phyloP scores from a whole-genome alignment of 305 asterid genomes.

The Caryopteris hybrid region DNA sequence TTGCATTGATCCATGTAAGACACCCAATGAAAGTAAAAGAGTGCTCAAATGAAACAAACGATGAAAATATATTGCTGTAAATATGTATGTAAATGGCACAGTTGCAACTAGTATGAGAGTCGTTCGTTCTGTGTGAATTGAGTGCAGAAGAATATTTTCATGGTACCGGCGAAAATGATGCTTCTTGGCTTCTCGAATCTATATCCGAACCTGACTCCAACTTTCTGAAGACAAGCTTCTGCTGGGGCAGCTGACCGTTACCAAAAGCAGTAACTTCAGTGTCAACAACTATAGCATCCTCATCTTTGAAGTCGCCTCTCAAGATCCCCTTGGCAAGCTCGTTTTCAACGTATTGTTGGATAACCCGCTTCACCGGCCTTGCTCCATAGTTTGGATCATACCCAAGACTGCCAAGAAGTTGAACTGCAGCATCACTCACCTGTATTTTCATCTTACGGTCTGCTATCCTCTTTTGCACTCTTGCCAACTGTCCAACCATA shows the following conservation, averaged over 20 bases:
- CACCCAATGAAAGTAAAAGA: too few species aligned
- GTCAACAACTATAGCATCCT: constrained; percentile 58
- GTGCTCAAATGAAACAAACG: too few species aligned
- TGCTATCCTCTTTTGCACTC: constrained; percentile 72
- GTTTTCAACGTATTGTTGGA: constrained; percentile 80
- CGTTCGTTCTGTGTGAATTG: too few species aligned
- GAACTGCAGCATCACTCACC: constrained; percentile 67
- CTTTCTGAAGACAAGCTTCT: constrained; percentile 62
- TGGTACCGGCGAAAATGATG: constrained; percentile 35
- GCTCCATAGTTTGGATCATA: constrained; percentile 98
- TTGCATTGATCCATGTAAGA: too few species aligned
- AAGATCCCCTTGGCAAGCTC: constrained; percentile 89
- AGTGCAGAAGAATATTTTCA: constrained; percentile 9
- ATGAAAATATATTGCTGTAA: too few species aligned
- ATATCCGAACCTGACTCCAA: constrained; percentile 31
- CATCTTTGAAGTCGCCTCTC: constrained; percentile 85
- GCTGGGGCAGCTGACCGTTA: constrained; percentile 85
- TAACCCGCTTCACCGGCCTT: constrained; percentile 88
- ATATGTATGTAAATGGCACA: too few species aligned
- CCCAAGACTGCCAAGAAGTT: constrained; percentile 75
- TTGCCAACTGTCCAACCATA: constrained; percentile 52
- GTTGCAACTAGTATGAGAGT: too few species aligned
- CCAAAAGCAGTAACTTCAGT: constrained; percentile 70
- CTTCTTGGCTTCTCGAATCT: constrained; percentile 43
- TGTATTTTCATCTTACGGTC: constrained; percentile 71